Evolutionary conservation across 352 stramenopile species (phyloP), one percentile per base, ranked within the genome.

Genomic region (Globisporangium rhizosaccharum): DNA sequence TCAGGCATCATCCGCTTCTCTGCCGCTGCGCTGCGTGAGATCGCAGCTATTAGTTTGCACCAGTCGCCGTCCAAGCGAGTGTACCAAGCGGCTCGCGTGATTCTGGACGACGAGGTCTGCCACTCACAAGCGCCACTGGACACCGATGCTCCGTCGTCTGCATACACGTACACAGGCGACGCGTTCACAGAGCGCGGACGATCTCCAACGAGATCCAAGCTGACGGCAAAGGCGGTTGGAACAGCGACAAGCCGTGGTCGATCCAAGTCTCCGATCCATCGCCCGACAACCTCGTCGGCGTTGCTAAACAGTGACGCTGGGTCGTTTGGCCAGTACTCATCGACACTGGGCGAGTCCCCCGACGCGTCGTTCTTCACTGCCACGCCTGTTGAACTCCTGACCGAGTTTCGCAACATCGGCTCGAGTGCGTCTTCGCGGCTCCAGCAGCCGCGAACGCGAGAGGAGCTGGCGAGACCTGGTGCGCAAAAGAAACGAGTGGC

Each of bases 1-100:
- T 0, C 3, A 79, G 73, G 80, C 45, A 88, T 90, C 56, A 84
- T 85, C 25, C 76, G 79, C 15, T 90, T 79, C 49, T 90, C 80
- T 9, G 69, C 72, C 28, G 61, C 71, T 39, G 80, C 80, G 0
- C 59, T 87, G 15, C 61, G 69, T 47, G 77, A 82, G 41, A 80
- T 90, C n/a, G 80, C 80, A 1, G 68, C 70, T 17, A 82, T 77
- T 2, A 88, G 75, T 55, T 46, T 90, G 36, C 73, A 70, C 14
- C 65, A 82, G 46, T 88, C 77, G 6, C 80, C 77, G 46, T 87
- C 76, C 12, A 86, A 77, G 59, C 62, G 68, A 44, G 77, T 90
- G 6, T 66, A 79, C 53, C 77, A 90, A 53, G 87, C 75, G 12
- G 80, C 80, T 36, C 75, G 77, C 14, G 63, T 85, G 20, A 90